Evolutionary conservation across 345 rosid species (phyloP).

Genomic region (Arabidopsis thaliana): TAIR10.1 NC_003071.7:17646001-17646500

Average conservation of each 20-base stretch:
- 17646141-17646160: constrained; percentile 3
- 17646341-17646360: background rate
- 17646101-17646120: constrained; percentile 17
- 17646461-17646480: background rate
- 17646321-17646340: background rate
- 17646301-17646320: constrained; percentile 19
- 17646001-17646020: background rate
- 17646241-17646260: constrained; percentile 64
- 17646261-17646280: constrained; percentile 48
- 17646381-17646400: background rate
- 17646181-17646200: background rate
- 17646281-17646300: constrained; percentile 32
- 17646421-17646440: too few relatives aligned
- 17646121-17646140: constrained; percentile 20
- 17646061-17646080: background rate
- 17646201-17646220: constrained; percentile 51
- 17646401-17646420: background rate
- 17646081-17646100: background rate
- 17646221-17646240: constrained; percentile 53
- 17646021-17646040: background rate
- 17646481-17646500: too few relatives aligned
- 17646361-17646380: background rate
- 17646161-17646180: constrained; percentile 1
- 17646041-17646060: background rate
- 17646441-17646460: background rate